Evolutionary conservation across 2,329 filamentous ascomycete genomes (phyloP), one percentile per base, ranked within the genome.

Genomic region (Aspergillus jensenii): DNA sequence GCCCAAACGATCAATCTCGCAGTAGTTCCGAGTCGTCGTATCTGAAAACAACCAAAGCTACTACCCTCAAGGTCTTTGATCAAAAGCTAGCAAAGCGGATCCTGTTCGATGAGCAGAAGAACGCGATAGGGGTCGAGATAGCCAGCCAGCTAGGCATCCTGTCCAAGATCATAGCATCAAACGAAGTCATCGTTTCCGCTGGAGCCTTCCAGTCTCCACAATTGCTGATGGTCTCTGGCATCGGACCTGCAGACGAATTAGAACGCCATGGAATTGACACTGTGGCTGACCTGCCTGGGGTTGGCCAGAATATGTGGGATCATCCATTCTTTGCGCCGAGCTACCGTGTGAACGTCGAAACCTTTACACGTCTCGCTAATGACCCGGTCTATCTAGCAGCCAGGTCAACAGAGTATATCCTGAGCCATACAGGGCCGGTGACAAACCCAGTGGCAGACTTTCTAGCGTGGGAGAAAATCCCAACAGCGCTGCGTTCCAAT

Each of bases 181-280:
- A 75, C 31, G 84, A 86, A 62, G 76, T 78, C 6, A 76, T 79
- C 41, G 58, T 86, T 9, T 76, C 81, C 1, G 81, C 78, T 1
- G 84, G 84, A 4, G 74, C 77, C 6, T 82, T 81, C 64, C 82
- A 84, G 61, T 81, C 78, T 15, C 62, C 62, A 1, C 62, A 64
- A 27, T 48, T 64, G 1, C 72, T 84, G 8, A 81, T 61, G 61
- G 69, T 81, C 2, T 82, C 80, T n/a, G 81, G 81, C 1, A 74
- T 84, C 7, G 82, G 82, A 0, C 68, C 73, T 5, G 62, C 65
- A 12, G 63, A 67, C 3, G 62, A 77, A 1, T 64, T 84, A 6
- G 52, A 68, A 0, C 60, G 61, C 5, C 68, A 78, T 15, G 68
- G 68, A 0, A 79, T 84, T n/a, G 60, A 70, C 0, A 62, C 78